Conservation (phyloP, 2,329 filamentous ascomycete genomes). For the Colletotrichum liaoningense region DNA sequence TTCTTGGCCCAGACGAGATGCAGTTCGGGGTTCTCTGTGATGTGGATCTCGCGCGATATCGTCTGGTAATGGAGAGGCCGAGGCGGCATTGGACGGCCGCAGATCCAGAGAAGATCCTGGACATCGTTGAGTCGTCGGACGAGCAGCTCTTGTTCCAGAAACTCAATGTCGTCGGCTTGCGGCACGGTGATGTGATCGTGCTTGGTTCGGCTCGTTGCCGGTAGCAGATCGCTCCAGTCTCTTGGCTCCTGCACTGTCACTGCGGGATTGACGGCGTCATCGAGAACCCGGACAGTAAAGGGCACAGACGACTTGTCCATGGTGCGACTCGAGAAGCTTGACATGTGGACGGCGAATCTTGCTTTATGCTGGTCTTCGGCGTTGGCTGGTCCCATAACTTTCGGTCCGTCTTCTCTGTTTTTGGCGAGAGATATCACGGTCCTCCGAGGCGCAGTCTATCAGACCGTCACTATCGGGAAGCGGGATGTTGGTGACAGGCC, state of each 20-base stretch:
- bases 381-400: slow-evolving; percentile 1
- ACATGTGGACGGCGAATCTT: no score
- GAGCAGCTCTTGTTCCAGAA: slow-evolving; percentile 44
- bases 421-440: slow-evolving; percentile 8
- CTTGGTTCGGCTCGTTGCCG: slow-evolving; percentile 44
- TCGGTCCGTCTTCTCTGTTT: neutral
- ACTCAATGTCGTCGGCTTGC: slow-evolving; percentile 28
- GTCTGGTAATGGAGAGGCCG: slow-evolving; percentile 42
- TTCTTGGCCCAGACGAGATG: slow-evolving; percentile 53
- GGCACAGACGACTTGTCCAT: slow-evolving; percentile 27
- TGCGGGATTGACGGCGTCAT: slow-evolving; percentile 14
- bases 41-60: slow-evolving; percentile 42
- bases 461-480: neutral
- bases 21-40: slow-evolving; percentile 51
- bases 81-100: slow-evolving; percentile 41
- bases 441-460: slow-evolving; percentile 4
- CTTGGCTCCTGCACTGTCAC: neutral
- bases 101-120: slow-evolving; percentile 41
- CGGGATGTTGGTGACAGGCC: neutral
- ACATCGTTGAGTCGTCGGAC: slow-evolving; percentile 44
- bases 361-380: neutral
- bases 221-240: slow-evolving; percentile 39
- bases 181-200: slow-evolving; percentile 44
- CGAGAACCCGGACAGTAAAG: slow-evolving; percentile 30
- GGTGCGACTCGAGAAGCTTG: slow-evolving; percentile 10